Evolutionary conservation across 768 basidiomycete genomes (phyloP).

Genomic region (Exidia glandulosa): DNA sequence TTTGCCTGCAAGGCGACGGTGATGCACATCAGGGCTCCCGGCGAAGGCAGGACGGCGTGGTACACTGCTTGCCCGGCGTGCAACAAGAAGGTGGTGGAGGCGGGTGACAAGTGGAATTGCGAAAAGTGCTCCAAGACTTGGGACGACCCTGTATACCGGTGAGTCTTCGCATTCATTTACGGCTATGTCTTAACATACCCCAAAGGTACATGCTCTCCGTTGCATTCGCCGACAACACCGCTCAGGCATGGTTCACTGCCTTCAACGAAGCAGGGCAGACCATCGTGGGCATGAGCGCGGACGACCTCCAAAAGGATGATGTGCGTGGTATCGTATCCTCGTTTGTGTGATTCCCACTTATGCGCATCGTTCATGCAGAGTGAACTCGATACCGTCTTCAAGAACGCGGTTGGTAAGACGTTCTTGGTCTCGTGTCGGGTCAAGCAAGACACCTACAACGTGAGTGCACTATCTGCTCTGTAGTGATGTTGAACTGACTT

Average conservation of each 20-base stretch:
- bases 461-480: conserved; percentile 35
- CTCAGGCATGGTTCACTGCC: conserved; percentile 84
- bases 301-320: conserved; percentile 66
- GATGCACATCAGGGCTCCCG: too few relatives aligned
- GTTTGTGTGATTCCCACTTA: not conserved
- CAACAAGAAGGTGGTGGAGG: conserved; percentile 79
- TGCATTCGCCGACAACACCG: conserved; percentile 83
- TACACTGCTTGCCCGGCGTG: conserved; percentile 90
- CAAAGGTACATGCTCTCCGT: conserved; percentile 69
- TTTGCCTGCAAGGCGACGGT: too few relatives aligned
- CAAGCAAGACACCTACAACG: conserved; percentile 78
- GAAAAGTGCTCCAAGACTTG: conserved; percentile 81
- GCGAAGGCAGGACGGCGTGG: too few relatives aligned
- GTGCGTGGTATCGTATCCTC: conserved; percentile 29
- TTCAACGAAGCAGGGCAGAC: conserved; percentile 85
- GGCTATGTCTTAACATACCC: conserved; percentile 41
- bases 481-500: not conserved
- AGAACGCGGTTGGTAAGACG: conserved; percentile 51
- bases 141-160: conserved; percentile 73
- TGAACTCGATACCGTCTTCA: conserved; percentile 47
- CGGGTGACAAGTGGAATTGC: conserved; percentile 65
- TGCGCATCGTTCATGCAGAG: conserved; percentile 35
- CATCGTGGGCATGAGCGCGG: conserved; percentile 68
- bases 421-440: conserved; percentile 83
- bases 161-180: too few relatives aligned